Percentiles rank a stretch among this genome's conserved stretches.
These are phyloP conservation scores for Pugionium cornutum DNA, from an alignment of 345 rosid species.

Conservation along the genomic window DNA sequence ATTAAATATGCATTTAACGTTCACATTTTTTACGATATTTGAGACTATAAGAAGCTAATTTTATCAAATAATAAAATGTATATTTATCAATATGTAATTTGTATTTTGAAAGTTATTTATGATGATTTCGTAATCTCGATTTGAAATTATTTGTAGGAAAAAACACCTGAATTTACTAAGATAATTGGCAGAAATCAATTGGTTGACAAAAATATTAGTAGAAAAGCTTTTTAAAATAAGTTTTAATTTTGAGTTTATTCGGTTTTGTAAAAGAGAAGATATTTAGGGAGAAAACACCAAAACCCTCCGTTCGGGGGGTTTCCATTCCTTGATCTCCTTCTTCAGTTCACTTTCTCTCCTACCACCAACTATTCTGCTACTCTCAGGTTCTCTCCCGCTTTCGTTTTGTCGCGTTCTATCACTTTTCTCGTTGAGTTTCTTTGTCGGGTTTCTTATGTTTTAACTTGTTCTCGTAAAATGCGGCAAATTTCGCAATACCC, in stretches of 20 bases:
- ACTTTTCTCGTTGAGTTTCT: not conserved
- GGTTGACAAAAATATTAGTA: too few species aligned
- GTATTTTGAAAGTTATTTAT: too few species aligned
- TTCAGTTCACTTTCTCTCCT: constrained; percentile 23
- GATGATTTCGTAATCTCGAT: too few species aligned
- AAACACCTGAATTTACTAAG: too few species aligned
- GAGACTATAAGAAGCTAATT: too few species aligned
- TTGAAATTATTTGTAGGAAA: too few species aligned
- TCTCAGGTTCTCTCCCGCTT: constrained; percentile 27
- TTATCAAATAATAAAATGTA: too few species aligned
- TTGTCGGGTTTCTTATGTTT: not conserved
- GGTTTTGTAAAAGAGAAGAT: constrained; percentile 24
- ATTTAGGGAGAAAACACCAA: constrained; percentile 36
- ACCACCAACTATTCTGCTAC: constrained; percentile 27
- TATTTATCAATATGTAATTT: too few species aligned
- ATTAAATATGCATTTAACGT: too few species aligned
- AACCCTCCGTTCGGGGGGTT: constrained; percentile 35
- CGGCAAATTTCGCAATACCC: constrained; percentile 29
- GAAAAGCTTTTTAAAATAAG: too few species aligned
- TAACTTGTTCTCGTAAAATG: constrained; percentile 17
- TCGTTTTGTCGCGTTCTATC: not conserved
- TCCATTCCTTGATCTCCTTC: constrained; percentile 4
- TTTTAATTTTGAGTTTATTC: not conserved
- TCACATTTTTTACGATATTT: too few species aligned
- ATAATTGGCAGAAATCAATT: too few species aligned